Evolutionary conservation across 2,329 filamentous ascomycete genomes (phyloP).

Genomic region (Fusarium goolgardi): DNA sequence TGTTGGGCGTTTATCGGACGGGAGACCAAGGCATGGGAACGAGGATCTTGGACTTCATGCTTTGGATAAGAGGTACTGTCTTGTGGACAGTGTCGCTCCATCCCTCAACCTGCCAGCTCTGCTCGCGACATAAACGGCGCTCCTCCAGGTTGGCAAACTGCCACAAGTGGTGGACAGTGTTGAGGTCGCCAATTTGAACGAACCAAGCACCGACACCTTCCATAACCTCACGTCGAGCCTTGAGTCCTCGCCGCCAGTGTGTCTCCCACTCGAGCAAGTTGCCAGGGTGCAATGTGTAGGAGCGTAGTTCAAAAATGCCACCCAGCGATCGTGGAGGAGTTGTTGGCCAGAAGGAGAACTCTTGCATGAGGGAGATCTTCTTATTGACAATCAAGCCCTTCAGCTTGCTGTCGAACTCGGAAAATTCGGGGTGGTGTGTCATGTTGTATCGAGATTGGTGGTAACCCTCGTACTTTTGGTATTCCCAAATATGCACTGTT

Average conservation of each 20-base stretch:
- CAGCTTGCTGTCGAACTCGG: constrained; percentile 85
- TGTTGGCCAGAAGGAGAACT: constrained; percentile 99
- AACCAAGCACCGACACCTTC: constrained; percentile 99
- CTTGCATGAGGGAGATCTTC: constrained; percentile 94
- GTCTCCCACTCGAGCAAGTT: constrained; percentile 99
- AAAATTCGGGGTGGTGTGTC: constrained; percentile 82
- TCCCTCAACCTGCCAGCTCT: constrained; percentile 94
- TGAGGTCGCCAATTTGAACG: constrained; percentile 96
- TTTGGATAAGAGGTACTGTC: constrained; percentile 96
- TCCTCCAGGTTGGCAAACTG: constrained; percentile 98
- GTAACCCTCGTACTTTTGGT: constrained; percentile 96
- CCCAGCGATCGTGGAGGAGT: constrained; percentile 89
- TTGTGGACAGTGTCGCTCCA: constrained; percentile 99
- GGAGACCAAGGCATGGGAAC: constrained; percentile 98
- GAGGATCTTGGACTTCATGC: constrained; percentile 93
- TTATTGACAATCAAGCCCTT: constrained; percentile 87
- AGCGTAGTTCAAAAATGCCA: constrained; percentile 94
- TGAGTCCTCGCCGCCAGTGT: constrained; percentile 93
- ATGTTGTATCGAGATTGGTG: constrained; percentile 91
- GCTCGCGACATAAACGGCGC: constrained; percentile 86
- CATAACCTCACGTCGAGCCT: constrained; percentile 95
- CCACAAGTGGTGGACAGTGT: constrained; percentile 98
- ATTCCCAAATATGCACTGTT: constrained; percentile 98
- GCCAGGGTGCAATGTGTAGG: constrained; percentile 94
- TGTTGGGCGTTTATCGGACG: constrained; percentile 69